Conservation (phyloP, 2,329 filamentous ascomycete species). For the Bertia moriformis region DNA sequence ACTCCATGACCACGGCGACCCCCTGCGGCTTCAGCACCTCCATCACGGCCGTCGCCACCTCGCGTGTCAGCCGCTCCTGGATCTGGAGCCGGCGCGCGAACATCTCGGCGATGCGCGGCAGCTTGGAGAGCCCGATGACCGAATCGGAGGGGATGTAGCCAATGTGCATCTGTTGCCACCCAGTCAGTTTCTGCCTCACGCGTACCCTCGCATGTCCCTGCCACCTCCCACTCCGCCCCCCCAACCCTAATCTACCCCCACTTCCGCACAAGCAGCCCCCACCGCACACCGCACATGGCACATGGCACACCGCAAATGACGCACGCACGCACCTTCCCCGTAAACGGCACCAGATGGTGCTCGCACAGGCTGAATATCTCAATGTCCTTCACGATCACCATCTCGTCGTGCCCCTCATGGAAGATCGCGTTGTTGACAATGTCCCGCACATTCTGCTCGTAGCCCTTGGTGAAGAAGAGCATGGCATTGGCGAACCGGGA, state of each 20-base stretch:
- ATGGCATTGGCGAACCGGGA: constrained; percentile 87
- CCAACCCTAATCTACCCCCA: constrained; percentile 1
- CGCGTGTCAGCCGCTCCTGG: constrained; percentile 88
- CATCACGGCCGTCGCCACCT: constrained; percentile 85
- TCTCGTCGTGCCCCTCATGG: constrained; percentile 88
- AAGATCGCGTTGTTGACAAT: constrained; percentile 91
- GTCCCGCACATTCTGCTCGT: constrained; percentile 83
- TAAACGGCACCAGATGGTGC: constrained; percentile 93
- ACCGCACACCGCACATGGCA: too few species aligned
- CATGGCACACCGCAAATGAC: not conserved
- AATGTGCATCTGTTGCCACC: constrained; percentile 89
- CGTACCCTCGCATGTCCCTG: constrained; percentile 5
- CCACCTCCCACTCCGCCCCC: not conserved
- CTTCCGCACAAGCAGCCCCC: not conserved
- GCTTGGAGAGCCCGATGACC: constrained; percentile 88
- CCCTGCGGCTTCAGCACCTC: constrained; percentile 88
- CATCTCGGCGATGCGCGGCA: constrained; percentile 93
- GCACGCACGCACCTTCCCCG: constrained; percentile 56
- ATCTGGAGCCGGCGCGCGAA: constrained; percentile 87
- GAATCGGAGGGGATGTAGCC: constrained; percentile 87
- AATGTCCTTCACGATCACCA: constrained; percentile 96
- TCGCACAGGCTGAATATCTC: constrained; percentile 91
- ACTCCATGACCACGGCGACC: constrained; percentile 95
- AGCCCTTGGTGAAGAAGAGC: constrained; percentile 91
- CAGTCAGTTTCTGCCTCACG: constrained; percentile 2